A percentile compares a stretch with the other conserved stretches of the same genome.
Evolutionary conservation across 371 early-diverging fungal genomes (phyloP).

Genomic region (Lichtheimia ornata): DNA sequence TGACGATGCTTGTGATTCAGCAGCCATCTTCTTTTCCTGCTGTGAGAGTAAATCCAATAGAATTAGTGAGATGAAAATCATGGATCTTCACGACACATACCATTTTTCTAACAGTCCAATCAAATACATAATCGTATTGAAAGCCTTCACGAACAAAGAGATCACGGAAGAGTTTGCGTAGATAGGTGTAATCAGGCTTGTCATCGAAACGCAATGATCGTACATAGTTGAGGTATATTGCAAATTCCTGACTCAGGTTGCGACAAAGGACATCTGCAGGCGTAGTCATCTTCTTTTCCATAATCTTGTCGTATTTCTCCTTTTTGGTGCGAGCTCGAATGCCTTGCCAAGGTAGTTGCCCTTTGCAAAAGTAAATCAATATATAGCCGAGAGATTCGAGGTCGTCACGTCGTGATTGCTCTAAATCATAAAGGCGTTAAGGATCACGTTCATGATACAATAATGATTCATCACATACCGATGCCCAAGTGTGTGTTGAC

Average conservation of each 20-base stretch:
- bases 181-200: constrained; percentile 97
- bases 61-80: not conserved
- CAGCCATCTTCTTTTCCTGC: constrained; percentile 27
- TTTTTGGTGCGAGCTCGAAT: constrained; percentile 97
- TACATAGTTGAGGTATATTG: constrained; percentile 96
- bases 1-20: constrained; percentile 4
- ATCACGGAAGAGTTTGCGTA: constrained; percentile 94
- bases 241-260: constrained; percentile 95
- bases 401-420: constrained; percentile 99
- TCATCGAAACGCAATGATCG: constrained; percentile 97
- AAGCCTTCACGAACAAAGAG: constrained; percentile 94
- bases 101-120: constrained; percentile 84
- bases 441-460: not conserved
- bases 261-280: constrained; percentile 95
- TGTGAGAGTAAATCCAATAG: not conserved
- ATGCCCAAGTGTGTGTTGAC: constrained; percentile 98
- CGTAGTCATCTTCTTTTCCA: constrained; percentile 99
- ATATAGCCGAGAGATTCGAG: constrained; percentile 99
- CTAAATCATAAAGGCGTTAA: constrained; percentile 40
- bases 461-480: constrained; percentile 53
- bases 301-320: constrained; percentile 99
- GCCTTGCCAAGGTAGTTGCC: constrained; percentile 99
- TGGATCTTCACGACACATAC: constrained; percentile 19
- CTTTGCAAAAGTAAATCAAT: constrained; percentile 98
- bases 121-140: constrained; percentile 97